Conservation (phyloP, 2,329 filamentous ascomycete genomes). For the Cephalotrichum gorgonifer region DNA sequence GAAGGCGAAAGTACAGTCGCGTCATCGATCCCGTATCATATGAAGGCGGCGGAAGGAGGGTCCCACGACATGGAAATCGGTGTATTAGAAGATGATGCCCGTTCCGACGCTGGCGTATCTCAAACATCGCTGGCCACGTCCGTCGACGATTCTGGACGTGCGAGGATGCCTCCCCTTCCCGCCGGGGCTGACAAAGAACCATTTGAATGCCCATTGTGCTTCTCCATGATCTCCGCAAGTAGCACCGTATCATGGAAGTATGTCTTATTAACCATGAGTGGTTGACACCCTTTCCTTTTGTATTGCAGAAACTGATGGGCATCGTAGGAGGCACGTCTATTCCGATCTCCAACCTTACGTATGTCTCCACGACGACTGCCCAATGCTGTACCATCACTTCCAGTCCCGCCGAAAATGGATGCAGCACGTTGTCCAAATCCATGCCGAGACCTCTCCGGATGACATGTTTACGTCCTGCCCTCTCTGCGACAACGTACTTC, state of each 20-base stretch:
- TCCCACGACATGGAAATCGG: background rate
- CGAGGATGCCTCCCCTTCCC: slow-evolving; percentile 14
- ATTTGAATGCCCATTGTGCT: slow-evolving; percentile 30
- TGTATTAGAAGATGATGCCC: slow-evolving; percentile 11
- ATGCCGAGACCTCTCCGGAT: slow-evolving; percentile 13
- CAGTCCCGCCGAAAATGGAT: slow-evolving; percentile 13
- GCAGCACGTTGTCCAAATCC: slow-evolving; percentile 12
- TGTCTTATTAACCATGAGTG: slow-evolving; percentile 7
- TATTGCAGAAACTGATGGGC: background rate
- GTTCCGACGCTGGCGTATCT: slow-evolving; percentile 13
- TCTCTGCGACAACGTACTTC: slow-evolving; percentile 8
- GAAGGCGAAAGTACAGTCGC: slow-evolving; percentile 11
- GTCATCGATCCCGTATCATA: slow-evolving; percentile 11
- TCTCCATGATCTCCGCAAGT: slow-evolving; percentile 18
- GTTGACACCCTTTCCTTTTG: no score
- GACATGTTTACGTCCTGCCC: slow-evolving; percentile 8
- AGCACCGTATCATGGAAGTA: slow-evolving; percentile 20
- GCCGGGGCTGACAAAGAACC: slow-evolving; percentile 12
- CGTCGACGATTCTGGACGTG: slow-evolving; percentile 4
- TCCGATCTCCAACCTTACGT: slow-evolving; percentile 26
- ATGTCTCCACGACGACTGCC: slow-evolving; percentile 19
- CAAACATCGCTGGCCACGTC: slow-evolving; percentile 20
- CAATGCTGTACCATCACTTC: slow-evolving; percentile 10
- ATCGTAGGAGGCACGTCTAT: slow-evolving; percentile 23
- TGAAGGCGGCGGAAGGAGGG: slow-evolving; percentile 7